Conservation (phyloP, 306 rosid genomes). For the Rosa persica region DNA sequence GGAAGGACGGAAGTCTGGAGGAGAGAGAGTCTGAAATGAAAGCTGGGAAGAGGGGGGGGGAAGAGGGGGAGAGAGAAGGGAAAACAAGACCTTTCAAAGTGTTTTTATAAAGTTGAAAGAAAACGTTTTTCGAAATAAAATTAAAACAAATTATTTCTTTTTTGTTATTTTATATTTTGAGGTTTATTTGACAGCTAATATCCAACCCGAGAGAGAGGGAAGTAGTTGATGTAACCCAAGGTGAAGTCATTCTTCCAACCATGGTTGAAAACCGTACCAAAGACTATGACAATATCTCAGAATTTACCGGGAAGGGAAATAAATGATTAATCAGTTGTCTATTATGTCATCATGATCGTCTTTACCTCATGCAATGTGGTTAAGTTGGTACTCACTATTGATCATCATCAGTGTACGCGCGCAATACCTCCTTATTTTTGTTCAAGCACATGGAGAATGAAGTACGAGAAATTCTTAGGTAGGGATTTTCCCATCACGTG, state of each 20-base stretch:
- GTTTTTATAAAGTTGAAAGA: constrained; percentile 44
- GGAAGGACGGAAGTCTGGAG: neutral
- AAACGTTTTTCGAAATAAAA: constrained; percentile 18
- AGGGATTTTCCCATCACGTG: no score
- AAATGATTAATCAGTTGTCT: neutral
- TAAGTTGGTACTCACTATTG: no score
- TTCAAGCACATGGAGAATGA: no score
- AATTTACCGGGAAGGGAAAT: neutral
- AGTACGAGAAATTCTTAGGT: no score
- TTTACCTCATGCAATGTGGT: no score
- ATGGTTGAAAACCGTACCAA: constrained; percentile 5
- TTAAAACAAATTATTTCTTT: neutral
- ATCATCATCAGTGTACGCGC: no score
- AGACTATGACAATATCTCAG: no score
- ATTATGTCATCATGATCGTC: no score
- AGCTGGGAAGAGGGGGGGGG: neutral
- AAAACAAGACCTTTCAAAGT: constrained; percentile 10
- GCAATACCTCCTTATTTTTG: no score
- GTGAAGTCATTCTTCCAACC: constrained; percentile 31
- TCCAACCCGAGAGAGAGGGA: constrained; percentile 47
- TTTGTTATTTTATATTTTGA: neutral
- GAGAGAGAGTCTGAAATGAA: neutral
- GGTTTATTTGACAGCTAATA: constrained; percentile 75
- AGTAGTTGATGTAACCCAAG: constrained; percentile 15
- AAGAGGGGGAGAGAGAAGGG: neutral